Percentiles rank a stretch among this genome's conserved stretches.
Evolutionary conservation across 306 rosid genomes (phyloP).

Genomic region (Begonia peltatifolia): DNA sequence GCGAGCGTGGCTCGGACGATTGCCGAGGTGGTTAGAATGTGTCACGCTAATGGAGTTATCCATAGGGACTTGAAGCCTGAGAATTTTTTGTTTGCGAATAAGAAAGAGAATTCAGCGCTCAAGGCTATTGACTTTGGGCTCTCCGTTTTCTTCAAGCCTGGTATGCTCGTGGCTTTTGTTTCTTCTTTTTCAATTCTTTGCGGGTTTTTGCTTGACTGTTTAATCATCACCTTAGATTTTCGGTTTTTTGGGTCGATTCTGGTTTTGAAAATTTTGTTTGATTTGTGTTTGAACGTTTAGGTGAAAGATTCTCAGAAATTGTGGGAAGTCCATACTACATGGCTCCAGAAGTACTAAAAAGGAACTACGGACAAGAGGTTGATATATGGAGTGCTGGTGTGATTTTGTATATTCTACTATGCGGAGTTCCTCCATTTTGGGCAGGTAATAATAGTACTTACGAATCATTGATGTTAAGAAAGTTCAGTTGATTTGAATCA

Average conservation of each 20-base stretch:
- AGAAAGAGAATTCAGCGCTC: constrained; percentile 14
- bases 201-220: too few species aligned
- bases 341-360: constrained; percentile 18
- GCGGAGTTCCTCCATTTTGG: constrained; percentile 20
- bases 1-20: constrained; percentile 11
- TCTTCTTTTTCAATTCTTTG: neutral
- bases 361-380: constrained; percentile 16
- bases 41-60: constrained; percentile 16
- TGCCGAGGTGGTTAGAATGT: constrained; percentile 16
- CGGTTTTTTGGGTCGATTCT: neutral
- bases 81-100: constrained; percentile 15
- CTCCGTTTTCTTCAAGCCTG: constrained; percentile 17
- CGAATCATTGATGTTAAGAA: neutral
- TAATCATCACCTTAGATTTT: neutral
- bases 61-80: constrained; percentile 17
- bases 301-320: constrained; percentile 13
- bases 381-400: constrained; percentile 18
- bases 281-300: constrained; percentile 3
- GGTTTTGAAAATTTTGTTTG: neutral
- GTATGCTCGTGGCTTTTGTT: constrained; percentile 3
- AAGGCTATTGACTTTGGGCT: constrained; percentile 16
- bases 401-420: constrained; percentile 11
- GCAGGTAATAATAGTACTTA: constrained; percentile 8
- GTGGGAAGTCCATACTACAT: constrained; percentile 18
- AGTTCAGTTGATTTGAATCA: neutral